Conservation (phyloP, 331 rosid species). For the Pyrus hybrid region DNA sequence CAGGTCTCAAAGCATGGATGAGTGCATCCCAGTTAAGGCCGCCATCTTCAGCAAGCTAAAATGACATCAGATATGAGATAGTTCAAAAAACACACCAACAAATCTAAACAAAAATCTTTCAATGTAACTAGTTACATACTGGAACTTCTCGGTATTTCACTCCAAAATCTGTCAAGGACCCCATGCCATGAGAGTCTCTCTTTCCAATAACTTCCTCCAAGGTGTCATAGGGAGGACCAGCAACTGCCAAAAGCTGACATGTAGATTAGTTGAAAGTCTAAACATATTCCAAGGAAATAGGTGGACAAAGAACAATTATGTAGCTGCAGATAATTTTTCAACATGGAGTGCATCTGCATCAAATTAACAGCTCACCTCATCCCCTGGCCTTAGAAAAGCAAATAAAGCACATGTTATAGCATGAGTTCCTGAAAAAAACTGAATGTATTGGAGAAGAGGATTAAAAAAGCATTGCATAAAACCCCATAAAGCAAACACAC, state of each 20-base stretch:
- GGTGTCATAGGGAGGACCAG: constrained; percentile 96
- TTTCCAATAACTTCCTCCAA: constrained; percentile 90
- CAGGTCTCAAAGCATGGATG: constrained; percentile 52
- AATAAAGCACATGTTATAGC: constrained; percentile 86
- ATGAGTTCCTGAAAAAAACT: constrained; percentile 99
- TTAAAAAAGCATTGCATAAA: not conserved
- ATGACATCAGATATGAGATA: constrained; percentile 2
- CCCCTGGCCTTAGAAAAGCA: constrained; percentile 77
- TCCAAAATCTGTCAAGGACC: constrained; percentile 85
- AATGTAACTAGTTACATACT: constrained; percentile 27
- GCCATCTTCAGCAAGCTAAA: constrained; percentile 76
- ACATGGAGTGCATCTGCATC: constrained; percentile 11
- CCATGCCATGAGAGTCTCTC: constrained; percentile 72
- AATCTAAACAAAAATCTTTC: not conserved
- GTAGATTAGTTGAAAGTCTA: constrained; percentile 47
- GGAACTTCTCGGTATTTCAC: constrained; percentile 88
- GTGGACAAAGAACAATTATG: not conserved
- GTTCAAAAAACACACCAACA: constrained; percentile 3
- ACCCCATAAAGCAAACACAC: not conserved
- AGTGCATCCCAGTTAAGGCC: constrained; percentile 78
- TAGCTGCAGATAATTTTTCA: not conserved
- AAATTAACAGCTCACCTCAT: constrained; percentile 59
- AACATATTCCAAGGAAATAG: constrained; percentile 12
- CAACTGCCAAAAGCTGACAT: constrained; percentile 92
- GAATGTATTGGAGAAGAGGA: constrained; percentile 25